A percentile compares a stretch with the other conserved stretches of the same genome.
Evolutionary conservation across 441 rosid species (phyloP).

Genomic region (Populus hybrid): DNA sequence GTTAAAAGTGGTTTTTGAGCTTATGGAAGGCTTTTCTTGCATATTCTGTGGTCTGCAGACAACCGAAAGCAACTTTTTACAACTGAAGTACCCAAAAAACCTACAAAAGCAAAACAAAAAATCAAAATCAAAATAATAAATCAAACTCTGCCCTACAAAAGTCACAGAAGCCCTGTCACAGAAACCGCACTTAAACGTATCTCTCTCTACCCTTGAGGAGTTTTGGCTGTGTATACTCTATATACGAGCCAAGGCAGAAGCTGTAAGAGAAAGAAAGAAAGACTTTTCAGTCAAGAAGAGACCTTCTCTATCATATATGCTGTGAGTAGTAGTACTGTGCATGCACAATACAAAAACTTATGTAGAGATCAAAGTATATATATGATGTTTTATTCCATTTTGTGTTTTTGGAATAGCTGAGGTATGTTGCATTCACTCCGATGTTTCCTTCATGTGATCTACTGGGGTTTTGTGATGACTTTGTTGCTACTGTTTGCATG

Average conservation of each 20-base stretch:
- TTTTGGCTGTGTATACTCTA: not conserved
- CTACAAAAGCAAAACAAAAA: not conserved
- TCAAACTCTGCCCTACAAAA: not conserved
- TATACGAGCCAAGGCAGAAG: conserved; percentile 1
- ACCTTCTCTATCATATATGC: not conserved
- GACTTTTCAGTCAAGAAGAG: not conserved
- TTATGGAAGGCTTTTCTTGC: not conserved
- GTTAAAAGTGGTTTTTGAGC: conserved; percentile 5
- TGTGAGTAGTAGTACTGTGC: not conserved
- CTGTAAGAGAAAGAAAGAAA: conserved; percentile 1
- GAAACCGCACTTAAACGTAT: conserved; percentile 12
- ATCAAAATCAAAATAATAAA: not conserved
- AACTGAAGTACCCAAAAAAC: not conserved
- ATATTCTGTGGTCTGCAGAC: conserved; percentile 16
- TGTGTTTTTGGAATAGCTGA: not conserved
- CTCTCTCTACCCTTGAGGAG: not conserved
- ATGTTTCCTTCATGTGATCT: not conserved
- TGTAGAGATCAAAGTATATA: not conserved
- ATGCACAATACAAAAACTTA: not conserved
- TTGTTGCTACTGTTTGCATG: conserved; percentile 13
- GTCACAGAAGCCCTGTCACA: not conserved
- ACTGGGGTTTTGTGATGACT: not conserved
- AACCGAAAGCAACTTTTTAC: conserved; percentile 12
- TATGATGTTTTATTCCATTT: not conserved
- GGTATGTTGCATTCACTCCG: conserved; percentile 15